These are phyloP conservation scores for Neckera pumila DNA, from an alignment of 225 moss, liverwort and hornwort genomes.

Conservation along the genomic window DNA sequence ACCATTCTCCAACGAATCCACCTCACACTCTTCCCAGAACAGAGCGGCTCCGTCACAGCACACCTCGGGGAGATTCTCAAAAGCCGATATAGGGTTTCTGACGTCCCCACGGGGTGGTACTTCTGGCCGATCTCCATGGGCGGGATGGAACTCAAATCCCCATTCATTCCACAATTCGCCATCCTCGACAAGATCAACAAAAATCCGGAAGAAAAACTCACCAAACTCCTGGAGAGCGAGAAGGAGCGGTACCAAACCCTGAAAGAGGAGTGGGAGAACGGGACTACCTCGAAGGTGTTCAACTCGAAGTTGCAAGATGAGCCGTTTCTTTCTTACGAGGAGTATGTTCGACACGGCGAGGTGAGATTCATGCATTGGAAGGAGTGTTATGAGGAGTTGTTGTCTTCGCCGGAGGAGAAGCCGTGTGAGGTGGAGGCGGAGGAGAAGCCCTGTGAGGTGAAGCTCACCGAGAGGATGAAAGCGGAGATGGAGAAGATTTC, in stretches of 20 bases:
- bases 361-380: neutral
- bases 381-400: neutral
- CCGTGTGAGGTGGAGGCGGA: no score
- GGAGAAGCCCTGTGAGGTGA: neutral
- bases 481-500: neutral
- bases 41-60: neutral
- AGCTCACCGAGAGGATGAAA: neutral
- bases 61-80: neutral
- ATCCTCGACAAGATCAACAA: neutral
- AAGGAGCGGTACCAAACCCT: neutral
- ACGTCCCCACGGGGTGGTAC: neutral
- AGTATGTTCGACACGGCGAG: neutral
- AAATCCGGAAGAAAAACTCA: neutral
- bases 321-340: neutral
- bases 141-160: neutral
- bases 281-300: neutral
- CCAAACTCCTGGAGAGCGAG: neutral
- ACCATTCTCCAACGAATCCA: neutral
- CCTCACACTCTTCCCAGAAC: neutral
- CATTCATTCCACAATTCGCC: neutral
- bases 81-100: neutral
- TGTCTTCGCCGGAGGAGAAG: neutral
- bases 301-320: neutral
- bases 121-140: neutral
- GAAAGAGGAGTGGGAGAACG: neutral